phyloP scores from a whole-genome alignment of 371 early-diverging fungal genomes.

The Rhizopus stolonifer region DNA sequence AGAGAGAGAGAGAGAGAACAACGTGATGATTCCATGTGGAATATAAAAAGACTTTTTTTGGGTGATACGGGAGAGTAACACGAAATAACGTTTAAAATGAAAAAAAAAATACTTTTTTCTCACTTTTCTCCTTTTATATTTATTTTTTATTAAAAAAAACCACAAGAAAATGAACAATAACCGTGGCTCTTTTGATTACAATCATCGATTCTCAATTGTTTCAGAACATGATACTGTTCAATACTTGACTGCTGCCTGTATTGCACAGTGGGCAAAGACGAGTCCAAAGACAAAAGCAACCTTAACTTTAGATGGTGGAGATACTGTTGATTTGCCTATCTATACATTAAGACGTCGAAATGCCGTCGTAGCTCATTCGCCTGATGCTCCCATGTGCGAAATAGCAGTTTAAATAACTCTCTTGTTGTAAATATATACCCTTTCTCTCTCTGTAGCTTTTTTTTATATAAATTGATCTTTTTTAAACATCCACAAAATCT shows the following conservation, averaged over 20 bases:
- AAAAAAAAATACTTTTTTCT: not conserved
- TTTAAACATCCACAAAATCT: conserved; percentile 1
- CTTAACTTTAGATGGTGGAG: conserved; percentile 34
- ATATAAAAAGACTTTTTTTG: too few species aligned
- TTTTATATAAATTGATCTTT: conserved; percentile 3
- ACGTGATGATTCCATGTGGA: too few species aligned
- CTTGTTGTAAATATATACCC: not conserved
- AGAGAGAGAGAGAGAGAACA: too few species aligned
- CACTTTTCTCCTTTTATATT: not conserved
- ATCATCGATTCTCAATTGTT: conserved; percentile 25
- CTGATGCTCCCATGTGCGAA: conserved; percentile 32
- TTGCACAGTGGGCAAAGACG: conserved; percentile 29
- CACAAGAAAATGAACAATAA: not conserved
- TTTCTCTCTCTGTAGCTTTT: too few species aligned
- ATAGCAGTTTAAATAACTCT: conserved; percentile 5
- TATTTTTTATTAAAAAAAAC: not conserved
- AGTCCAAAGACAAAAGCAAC: conserved; percentile 32
- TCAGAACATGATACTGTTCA: conserved; percentile 22
- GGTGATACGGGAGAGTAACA: too few species aligned
- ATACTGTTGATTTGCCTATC: conserved; percentile 36
- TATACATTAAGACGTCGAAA: conserved; percentile 44
- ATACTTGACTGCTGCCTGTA: conserved; percentile 27
- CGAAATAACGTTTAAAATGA: too few species aligned
- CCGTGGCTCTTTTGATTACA: conserved; percentile 4
- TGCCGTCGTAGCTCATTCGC: conserved; percentile 37